Evolutionary conservation across 805 yeast genomes (phyloP), one percentile per base, ranked within the genome.

Genomic region (Cyberlindnera japonica): DNA sequence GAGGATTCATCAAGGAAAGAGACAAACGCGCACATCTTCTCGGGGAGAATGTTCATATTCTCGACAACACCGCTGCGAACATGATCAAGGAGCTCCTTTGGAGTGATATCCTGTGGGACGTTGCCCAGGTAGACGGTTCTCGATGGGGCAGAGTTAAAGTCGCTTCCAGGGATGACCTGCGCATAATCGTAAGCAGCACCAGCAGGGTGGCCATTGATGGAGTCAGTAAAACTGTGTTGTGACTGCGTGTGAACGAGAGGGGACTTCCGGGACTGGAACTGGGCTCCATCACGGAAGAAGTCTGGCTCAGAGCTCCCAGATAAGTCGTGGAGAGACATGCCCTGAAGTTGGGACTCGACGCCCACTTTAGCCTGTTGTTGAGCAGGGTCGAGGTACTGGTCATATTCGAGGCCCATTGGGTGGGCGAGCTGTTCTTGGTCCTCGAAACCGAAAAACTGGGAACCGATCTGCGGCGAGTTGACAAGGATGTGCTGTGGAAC

Each of bases 61-160:
- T 90, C 97, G 40, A 90, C 78, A 20, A 87, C 80, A 23, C 97
- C 98, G 23, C 95, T 82, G 52, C 95, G 77, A 22, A 90, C 96
- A 61, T 88, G 95, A 59, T 90, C 90, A 55, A 91, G 71, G 36
- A 93, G 65, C 55, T 87, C 95, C 53, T 83, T 79, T 5, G 91
- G 79, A 15, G 89, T 77, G 43, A 89, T 72, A 45, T 82, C 84
- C n/a, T 73, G 64, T 1, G 98, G 96, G 27, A 91, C 74, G 58
- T 87, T 88, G 13, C 96, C 96, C 54, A 91, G 68, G 58, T 88
- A 87, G 9, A 91, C 95, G 0, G 97, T 88, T 60, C 97, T 77
- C 16, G 89, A 81, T 27, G 84, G 84, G 3, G 83, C 82, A 29
- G 62, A 50, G 18, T 58, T 60, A 48, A 64, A 65, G 45, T 61